These are phyloP conservation scores for Calonectria leucothoes DNA, from an alignment of 2,329 filamentous ascomycete genomes.

Conservation along the genomic window DNA sequence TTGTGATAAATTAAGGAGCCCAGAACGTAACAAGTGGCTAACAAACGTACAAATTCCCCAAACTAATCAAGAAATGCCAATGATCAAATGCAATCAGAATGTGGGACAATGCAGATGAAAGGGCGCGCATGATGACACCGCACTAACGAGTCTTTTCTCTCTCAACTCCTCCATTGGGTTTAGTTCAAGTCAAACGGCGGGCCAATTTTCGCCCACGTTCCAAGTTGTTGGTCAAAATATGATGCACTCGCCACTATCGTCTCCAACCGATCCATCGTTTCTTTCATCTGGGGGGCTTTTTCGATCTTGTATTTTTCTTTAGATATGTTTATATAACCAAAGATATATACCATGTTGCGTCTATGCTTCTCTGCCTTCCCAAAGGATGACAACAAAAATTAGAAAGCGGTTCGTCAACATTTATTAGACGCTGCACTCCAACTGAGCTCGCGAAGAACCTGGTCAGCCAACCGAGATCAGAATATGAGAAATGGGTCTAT, in stretches of 20 bases:
- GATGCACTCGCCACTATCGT: neutral
- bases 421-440: neutral
- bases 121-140: too few species aligned
- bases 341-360: neutral
- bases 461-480: neutral
- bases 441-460: neutral
- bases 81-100: neutral
- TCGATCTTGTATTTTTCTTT: too few species aligned
- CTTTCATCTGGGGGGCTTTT: neutral
- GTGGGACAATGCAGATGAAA: neutral
- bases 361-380: neutral
- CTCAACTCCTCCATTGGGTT: neutral
- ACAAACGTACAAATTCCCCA: too few species aligned
- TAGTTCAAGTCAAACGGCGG: neutral
- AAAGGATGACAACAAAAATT: neutral
- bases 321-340: neutral
- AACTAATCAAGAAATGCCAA: too few species aligned
- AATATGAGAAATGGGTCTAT: slow-evolving; percentile 21
- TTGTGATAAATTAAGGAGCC: neutral
- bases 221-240: neutral
- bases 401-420: neutral
- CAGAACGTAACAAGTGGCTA: too few species aligned
- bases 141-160: neutral
- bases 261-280: neutral
- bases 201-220: neutral